These are phyloP conservation scores for Colletotrichum musae DNA, from an alignment of 2,329 filamentous ascomycete genomes.

Conservation along the genomic window DNA sequence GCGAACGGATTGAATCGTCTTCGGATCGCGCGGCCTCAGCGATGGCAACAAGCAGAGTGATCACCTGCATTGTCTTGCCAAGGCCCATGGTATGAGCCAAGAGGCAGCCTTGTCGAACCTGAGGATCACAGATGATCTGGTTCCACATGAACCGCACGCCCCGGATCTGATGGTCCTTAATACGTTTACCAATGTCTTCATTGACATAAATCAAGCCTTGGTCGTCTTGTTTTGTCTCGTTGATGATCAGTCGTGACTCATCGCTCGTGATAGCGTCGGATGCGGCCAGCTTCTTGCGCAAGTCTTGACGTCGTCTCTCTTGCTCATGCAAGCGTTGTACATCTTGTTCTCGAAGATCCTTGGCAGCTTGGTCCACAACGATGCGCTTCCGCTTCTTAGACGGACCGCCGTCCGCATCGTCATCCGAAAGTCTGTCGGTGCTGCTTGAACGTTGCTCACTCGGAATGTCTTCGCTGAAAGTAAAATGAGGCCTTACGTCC, in stretches of 20 bases:
- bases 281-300: slow-evolving; percentile 61
- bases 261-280: slow-evolving; percentile 60
- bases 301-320: slow-evolving; percentile 64
- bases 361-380: slow-evolving; percentile 64
- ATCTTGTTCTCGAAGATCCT: slow-evolving; percentile 70
- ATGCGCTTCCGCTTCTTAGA: slow-evolving; percentile 62
- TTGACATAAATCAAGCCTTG: slow-evolving; percentile 76
- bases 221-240: slow-evolving; percentile 73
- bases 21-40: slow-evolving; percentile 74
- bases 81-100: slow-evolving; percentile 93
- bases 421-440: slow-evolving; percentile 11
- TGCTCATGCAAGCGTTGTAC: slow-evolving; percentile 67
- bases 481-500: slow-evolving; percentile 33
- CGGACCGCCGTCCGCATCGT: slow-evolving; percentile 46
- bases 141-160: slow-evolving; percentile 93
- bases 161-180: slow-evolving; percentile 85
- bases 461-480: background rate
- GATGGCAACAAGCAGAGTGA: slow-evolving; percentile 85
- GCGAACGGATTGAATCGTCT: slow-evolving; percentile 69
- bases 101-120: slow-evolving; percentile 79
- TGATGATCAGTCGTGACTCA: slow-evolving; percentile 72
- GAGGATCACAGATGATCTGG: slow-evolving; percentile 76
- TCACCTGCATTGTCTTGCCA: slow-evolving; percentile 93
- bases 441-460: background rate
- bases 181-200: slow-evolving; percentile 71